phyloP scores from a whole-genome alignment of 768 basidiomycete species.

The Suillus occidentalis region DNA sequence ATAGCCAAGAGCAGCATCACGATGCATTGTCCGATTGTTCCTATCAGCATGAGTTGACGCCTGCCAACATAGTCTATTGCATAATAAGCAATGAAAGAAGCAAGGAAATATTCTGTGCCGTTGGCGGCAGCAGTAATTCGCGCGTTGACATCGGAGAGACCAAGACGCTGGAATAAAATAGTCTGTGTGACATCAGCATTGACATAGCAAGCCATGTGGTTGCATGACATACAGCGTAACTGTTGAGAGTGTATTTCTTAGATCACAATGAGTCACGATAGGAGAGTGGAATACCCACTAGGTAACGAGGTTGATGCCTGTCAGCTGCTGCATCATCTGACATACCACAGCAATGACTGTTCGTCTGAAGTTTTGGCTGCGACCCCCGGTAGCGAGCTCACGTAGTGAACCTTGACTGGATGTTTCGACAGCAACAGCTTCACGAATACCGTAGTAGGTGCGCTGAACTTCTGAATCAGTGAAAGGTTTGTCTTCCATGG shows the following conservation, averaged over 20 bases:
- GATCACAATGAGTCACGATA: not conserved
- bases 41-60: slow-evolving; percentile 45
- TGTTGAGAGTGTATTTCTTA: slow-evolving; percentile 3
- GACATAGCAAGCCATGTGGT: not conserved
- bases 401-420: slow-evolving; percentile 27
- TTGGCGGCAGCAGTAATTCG: slow-evolving; percentile 35
- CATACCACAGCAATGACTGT: slow-evolving; percentile 10
- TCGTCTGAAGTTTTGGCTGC: slow-evolving; percentile 42
- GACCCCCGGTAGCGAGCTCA: slow-evolving; percentile 39
- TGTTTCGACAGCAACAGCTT: slow-evolving; percentile 34
- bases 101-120: slow-evolving; percentile 42
- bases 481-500: slow-evolving; percentile 37
- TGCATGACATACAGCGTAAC: slow-evolving; percentile 11
- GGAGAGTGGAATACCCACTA: slow-evolving; percentile 13
- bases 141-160: slow-evolving; percentile 23
- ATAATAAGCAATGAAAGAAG: slow-evolving; percentile 49
- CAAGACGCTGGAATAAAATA: slow-evolving; percentile 19
- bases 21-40: slow-evolving; percentile 36
- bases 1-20: slow-evolving; percentile 32
- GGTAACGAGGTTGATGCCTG: slow-evolving; percentile 32
- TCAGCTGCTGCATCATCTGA: slow-evolving; percentile 36
- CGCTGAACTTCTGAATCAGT: slow-evolving; percentile 34
- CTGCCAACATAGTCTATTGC: slow-evolving; percentile 50
- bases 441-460: slow-evolving; percentile 38
- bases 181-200: slow-evolving; percentile 10